Evolutionary conservation across 2,329 filamentous ascomycete species (phyloP).

Genomic region (Penicillium decumbens): DNA sequence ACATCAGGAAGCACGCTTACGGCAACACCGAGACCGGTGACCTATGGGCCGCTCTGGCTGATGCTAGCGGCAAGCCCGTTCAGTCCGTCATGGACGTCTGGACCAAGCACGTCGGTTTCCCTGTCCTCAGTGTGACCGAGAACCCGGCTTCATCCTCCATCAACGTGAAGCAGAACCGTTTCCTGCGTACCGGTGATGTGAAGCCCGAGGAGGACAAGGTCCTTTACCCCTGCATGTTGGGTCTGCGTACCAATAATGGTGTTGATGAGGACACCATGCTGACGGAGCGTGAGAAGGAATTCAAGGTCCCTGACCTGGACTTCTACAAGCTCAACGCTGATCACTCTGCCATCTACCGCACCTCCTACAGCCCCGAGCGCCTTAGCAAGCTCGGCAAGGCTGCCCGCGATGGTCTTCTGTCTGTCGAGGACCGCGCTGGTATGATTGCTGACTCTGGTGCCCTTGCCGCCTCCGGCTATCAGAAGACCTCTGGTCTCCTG

Average conservation of each 20-base stretch:
- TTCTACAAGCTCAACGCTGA: slow-evolving; percentile 98
- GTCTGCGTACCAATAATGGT: slow-evolving; percentile 76
- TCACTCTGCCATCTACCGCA: slow-evolving; percentile 88
- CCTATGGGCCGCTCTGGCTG: slow-evolving; percentile 79
- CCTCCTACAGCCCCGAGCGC: slow-evolving; percentile 76
- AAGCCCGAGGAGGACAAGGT: slow-evolving; percentile 88
- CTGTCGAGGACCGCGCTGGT: slow-evolving; percentile 85
- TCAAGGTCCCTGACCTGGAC: slow-evolving; percentile 72
- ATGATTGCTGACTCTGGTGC: slow-evolving; percentile 94
- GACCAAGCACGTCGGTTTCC: slow-evolving; percentile 95
- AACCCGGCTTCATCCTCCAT: slow-evolving; percentile 66
- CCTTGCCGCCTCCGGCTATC: slow-evolving; percentile 82
- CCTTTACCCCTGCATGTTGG: slow-evolving; percentile 84
- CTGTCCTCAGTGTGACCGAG: slow-evolving; percentile 81
- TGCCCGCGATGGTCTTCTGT: slow-evolving; percentile 72
- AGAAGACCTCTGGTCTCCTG: slow-evolving; percentile 84
- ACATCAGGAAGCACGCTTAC: slow-evolving; percentile 95
- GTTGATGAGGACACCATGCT: slow-evolving; percentile 73
- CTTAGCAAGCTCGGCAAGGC: slow-evolving; percentile 83
- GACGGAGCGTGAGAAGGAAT: slow-evolving; percentile 65
- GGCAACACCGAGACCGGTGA: slow-evolving; percentile 89
- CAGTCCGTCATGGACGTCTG: slow-evolving; percentile 89
- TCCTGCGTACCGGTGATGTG: slow-evolving; percentile 85
- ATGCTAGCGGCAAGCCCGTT: slow-evolving; percentile 87
- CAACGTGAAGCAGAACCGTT: slow-evolving; percentile 88